These are phyloP conservation scores for Syzygium syzygioides DNA, from an alignment of 441 rosid genomes.

Conservation along the genomic window DNA sequence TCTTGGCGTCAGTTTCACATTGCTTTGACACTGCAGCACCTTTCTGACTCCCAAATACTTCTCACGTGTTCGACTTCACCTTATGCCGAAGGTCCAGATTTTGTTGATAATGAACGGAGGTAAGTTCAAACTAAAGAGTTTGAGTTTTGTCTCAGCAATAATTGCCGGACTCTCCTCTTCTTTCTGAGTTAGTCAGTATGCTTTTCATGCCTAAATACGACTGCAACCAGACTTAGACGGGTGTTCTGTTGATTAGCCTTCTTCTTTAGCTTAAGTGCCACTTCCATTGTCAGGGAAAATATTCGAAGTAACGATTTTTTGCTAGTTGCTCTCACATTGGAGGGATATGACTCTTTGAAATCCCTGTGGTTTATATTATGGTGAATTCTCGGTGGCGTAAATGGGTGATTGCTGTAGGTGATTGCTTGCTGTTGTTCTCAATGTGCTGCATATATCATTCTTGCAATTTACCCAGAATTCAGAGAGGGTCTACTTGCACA, in stretches of 20 bases:
- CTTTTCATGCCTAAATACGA: neutral
- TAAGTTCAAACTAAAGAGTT: constrained; percentile 8
- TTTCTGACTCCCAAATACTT: constrained; percentile 60
- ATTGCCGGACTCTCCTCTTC: neutral
- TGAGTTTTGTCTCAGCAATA: neutral
- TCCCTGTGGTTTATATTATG: neutral
- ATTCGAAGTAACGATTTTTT: neutral
- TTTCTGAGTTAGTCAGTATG: neutral
- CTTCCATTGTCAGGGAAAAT: neutral
- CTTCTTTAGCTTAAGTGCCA: neutral
- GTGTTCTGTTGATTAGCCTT: neutral
- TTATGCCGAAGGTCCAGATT: constrained; percentile 71
- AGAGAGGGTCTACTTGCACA: neutral
- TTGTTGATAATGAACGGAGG: constrained; percentile 60
- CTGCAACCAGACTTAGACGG: neutral
- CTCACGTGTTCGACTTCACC: constrained; percentile 68
- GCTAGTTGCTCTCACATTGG: neutral
- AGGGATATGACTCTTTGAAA: neutral
- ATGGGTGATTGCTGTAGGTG: neutral
- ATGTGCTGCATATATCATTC: neutral
- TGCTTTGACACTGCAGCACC: constrained; percentile 28
- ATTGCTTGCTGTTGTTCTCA: neutral
- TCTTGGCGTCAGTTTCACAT: constrained; percentile 11
- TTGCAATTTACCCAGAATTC: neutral
- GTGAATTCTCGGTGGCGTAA: neutral